These are phyloP conservation scores for Lipomyces mesembrius DNA, from an alignment of 805 yeast genomes.

Conservation along the genomic window DNA sequence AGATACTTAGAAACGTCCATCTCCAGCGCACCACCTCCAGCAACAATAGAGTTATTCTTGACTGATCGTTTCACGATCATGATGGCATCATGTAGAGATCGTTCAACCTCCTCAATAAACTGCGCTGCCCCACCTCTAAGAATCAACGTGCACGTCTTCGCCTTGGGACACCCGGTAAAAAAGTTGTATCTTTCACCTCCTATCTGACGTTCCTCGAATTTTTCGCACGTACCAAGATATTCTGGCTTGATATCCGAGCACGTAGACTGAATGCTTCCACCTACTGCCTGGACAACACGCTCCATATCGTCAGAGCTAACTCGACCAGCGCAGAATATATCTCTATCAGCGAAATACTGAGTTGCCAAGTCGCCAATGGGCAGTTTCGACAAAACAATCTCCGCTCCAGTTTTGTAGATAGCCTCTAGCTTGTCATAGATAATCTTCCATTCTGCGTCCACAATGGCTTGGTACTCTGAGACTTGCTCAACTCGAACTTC, in stretches of 20 bases:
- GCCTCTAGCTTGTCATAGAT: slow-evolving; percentile 84
- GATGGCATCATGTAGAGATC: slow-evolving; percentile 96
- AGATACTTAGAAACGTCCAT: slow-evolving; percentile 92
- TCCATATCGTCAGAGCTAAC: slow-evolving; percentile 88
- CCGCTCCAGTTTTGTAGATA: slow-evolving; percentile 83
- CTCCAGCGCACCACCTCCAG: slow-evolving; percentile 99
- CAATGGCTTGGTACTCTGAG: slow-evolving; percentile 90
- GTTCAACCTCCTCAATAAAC: slow-evolving; percentile 95
- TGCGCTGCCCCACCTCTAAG: slow-evolving; percentile 98
- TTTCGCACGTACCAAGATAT: slow-evolving; percentile 82
- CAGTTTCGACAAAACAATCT: slow-evolving; percentile 87
- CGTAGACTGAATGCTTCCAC: slow-evolving; percentile 81
- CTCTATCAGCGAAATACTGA: slow-evolving; percentile 94
- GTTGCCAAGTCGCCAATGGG: slow-evolving; percentile 99
- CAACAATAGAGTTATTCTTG: slow-evolving; percentile 83
- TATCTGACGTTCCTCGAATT: slow-evolving; percentile 90
- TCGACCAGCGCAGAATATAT: slow-evolving; percentile 96
- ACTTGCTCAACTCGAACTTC: slow-evolving; percentile 96
- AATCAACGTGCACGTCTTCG: slow-evolving; percentile 90
- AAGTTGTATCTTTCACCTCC: slow-evolving; percentile 95
- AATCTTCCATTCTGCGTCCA: slow-evolving; percentile 99
- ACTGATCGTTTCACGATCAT: slow-evolving; percentile 97
- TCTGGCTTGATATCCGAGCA: slow-evolving; percentile 64
- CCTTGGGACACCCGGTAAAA: slow-evolving; percentile 88
- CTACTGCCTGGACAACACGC: slow-evolving; percentile 90